Evolutionary conservation across 2,329 filamentous ascomycete species (phyloP).

Genomic region (Xylaria sp.): DNA sequence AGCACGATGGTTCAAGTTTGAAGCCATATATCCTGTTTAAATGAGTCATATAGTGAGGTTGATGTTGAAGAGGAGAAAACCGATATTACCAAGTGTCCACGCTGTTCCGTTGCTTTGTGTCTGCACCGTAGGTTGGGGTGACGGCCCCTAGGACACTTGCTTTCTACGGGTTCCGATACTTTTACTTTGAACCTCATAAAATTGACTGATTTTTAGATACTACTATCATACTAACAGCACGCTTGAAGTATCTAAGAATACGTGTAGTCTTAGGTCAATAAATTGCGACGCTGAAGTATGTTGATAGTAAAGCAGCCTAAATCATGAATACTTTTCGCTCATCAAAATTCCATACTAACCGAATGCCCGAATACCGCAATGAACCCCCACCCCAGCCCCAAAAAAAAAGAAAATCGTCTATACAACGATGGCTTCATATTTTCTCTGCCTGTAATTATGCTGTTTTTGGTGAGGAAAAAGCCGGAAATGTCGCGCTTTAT

Average conservation of each 20-base stretch:
- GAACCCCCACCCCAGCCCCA: not conserved
- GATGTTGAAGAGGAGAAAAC: not conserved
- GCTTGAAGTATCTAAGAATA: too few relatives aligned
- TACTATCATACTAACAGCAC: too few relatives aligned
- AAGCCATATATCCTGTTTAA: not conserved
- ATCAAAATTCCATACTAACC: not conserved
- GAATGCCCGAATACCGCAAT: constrained; percentile 7
- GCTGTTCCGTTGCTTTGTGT: too few relatives aligned
- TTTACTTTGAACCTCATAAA: too few relatives aligned
- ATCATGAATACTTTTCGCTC: constrained; percentile 5
- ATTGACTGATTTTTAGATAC: too few relatives aligned
- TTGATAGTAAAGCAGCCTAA: not conserved
- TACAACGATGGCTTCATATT: constrained; percentile 8
- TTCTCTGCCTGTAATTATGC: not conserved
- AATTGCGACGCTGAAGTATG: not conserved
- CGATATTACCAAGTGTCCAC: too few relatives aligned
- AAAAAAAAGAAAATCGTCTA: not conserved
- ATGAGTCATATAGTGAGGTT: not conserved
- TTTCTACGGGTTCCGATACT: too few relatives aligned
- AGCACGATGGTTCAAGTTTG: not conserved
- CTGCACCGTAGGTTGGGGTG: too few relatives aligned
- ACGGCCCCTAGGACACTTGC: too few relatives aligned
- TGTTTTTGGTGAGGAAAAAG: not conserved
- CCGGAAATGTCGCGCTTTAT: not conserved
- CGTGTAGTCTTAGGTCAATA: too few relatives aligned